A percentile compares a stretch with the other conserved stretches of the same genome.
phyloP scores from a whole-genome alignment of 495 filamentous ascomycete genomes.

The Daldinia vernicosa region DNA sequence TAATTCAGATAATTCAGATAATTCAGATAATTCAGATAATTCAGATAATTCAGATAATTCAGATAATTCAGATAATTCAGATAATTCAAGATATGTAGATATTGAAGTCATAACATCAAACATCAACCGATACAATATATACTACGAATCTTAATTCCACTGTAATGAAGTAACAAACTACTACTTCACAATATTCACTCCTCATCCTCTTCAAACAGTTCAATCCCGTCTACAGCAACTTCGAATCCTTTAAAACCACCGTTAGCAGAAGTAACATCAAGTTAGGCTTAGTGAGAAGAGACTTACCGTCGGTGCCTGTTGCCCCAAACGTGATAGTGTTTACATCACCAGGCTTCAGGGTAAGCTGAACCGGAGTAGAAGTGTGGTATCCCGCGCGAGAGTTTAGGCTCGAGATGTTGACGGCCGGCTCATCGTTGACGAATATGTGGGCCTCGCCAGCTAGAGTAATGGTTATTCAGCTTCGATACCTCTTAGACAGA shows the following conservation, averaged over 20 bases:
- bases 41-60: no score
- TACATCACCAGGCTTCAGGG: conserved; percentile 45
- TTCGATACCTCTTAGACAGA: neutral
- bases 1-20: no score
- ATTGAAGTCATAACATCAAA: neutral
- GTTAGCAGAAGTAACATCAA: conserved; percentile 5
- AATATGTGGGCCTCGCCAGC: conserved; percentile 53
- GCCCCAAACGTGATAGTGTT: conserved; percentile 54
- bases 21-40: no score
- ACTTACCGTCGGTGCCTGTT: conserved; percentile 45
- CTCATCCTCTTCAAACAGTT: conserved; percentile 47
- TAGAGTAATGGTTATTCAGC: conserved; percentile 12
- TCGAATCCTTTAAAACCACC: conserved; percentile 39
- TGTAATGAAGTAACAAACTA: neutral
- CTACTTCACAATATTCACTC: neutral
- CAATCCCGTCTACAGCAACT: conserved; percentile 46
- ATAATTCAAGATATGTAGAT: no score
- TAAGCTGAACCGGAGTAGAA: conserved; percentile 49
- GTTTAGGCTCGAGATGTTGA: conserved; percentile 54
- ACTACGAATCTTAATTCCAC: neutral
- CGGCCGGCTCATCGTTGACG: conserved; percentile 50
- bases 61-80: no score
- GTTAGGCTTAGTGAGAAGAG: neutral
- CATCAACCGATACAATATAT: neutral
- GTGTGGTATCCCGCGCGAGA: conserved; percentile 53